Evolutionary conservation across 176 grass and related monocot species (phyloP).

Genomic region (Rhynchospora breviuscula): DNA sequence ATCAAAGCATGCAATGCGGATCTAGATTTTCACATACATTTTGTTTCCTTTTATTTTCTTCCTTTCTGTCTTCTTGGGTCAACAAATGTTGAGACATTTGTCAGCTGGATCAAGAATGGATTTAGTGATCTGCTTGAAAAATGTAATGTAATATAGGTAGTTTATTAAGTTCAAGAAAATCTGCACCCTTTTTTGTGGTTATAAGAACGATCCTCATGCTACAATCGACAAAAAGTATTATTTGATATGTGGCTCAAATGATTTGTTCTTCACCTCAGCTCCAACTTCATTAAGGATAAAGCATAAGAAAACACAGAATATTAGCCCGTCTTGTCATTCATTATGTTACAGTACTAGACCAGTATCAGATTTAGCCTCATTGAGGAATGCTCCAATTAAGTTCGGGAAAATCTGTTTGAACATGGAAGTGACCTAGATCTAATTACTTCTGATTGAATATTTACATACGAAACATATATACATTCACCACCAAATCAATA

Average conservation of each 20-base stretch:
- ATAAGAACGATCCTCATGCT: background rate
- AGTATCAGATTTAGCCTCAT: background rate
- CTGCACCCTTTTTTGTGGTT: background rate
- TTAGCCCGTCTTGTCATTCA: too few species aligned
- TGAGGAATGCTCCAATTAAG: too few species aligned
- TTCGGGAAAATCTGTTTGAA: background rate
- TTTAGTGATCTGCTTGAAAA: background rate
- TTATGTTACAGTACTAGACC: background rate
- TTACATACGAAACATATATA: background rate
- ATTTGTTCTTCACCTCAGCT: background rate
- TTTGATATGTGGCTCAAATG: background rate
- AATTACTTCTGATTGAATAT: background rate
- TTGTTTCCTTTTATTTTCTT: background rate
- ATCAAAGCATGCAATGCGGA: background rate
- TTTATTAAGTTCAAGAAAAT: background rate
- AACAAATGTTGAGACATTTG: background rate
- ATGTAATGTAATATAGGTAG: constrained; percentile 17
- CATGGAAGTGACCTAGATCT: background rate
- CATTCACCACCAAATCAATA: constrained; percentile 6
- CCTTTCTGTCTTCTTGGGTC: background rate
- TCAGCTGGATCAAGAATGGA: constrained; percentile 1
- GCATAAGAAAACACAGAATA: background rate
- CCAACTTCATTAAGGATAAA: background rate
- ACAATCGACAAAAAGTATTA: background rate
- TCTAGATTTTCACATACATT: background rate